Conservation (phyloP, 2,329 filamentous ascomycete genomes). For the Pseudogymnoascus sp. region DNA sequence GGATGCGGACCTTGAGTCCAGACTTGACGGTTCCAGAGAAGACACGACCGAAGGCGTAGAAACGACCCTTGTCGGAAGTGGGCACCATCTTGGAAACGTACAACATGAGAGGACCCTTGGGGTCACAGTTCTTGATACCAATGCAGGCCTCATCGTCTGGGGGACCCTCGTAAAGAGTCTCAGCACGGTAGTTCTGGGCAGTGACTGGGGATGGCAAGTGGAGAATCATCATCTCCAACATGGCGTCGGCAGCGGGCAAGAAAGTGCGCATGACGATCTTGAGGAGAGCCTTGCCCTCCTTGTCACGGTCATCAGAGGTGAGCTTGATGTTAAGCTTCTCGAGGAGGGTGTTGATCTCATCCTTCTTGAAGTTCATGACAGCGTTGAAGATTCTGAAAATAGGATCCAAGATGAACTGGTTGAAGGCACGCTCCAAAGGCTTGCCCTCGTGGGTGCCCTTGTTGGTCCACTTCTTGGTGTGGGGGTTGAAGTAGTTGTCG, state of each 20-base stretch:
- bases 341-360: constrained; percentile 74
- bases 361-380: constrained; percentile 98
- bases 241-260: constrained; percentile 94
- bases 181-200: constrained; percentile 94
- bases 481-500: constrained; percentile 99
- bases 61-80: constrained; percentile 98
- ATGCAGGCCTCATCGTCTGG: constrained; percentile 85
- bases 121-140: constrained; percentile 96
- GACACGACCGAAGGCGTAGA: constrained; percentile 99
- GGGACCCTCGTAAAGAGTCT: constrained; percentile 98
- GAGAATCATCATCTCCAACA: constrained; percentile 99
- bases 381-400: constrained; percentile 98
- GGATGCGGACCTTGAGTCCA: constrained; percentile 99
- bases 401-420: constrained; percentile 98
- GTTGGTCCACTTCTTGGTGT: constrained; percentile 99
- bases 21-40: constrained; percentile 97
- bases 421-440: constrained; percentile 94
- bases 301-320: constrained; percentile 72
- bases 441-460: constrained; percentile 75
- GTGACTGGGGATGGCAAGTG: constrained; percentile 94
- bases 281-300: constrained; percentile 95
- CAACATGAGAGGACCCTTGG: constrained; percentile 97
- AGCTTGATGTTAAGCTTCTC: constrained; percentile 97
- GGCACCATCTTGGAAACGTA: constrained; percentile 99
- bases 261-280: constrained; percentile 99